A percentile compares a stretch with the other conserved stretches of the same genome.
Evolutionary conservation across 2,329 filamentous ascomycete species (phyloP).

Genomic region (Pseudohalonectria lignicola): DNA sequence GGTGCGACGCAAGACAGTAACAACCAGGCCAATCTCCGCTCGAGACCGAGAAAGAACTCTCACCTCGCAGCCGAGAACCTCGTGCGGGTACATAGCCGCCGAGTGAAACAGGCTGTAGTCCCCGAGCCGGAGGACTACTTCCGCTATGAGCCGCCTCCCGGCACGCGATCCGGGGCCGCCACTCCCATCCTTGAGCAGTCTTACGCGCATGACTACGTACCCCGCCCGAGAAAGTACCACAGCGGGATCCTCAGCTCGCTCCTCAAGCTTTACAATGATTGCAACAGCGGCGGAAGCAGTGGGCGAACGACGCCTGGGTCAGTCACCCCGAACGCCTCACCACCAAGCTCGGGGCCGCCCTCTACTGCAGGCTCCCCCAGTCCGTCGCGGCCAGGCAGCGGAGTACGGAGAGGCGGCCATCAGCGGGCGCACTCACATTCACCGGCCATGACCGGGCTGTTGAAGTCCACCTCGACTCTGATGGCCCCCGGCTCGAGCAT

Average conservation of each 20-base stretch:
- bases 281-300: conserved; percentile 13
- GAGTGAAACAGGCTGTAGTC: conserved; percentile 2
- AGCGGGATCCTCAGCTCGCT: conserved; percentile 65
- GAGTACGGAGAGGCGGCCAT: neutral
- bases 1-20: neutral
- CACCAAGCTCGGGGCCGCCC: neutral
- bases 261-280: conserved; percentile 57
- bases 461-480: conserved; percentile 40
- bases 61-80: conserved; percentile 8
- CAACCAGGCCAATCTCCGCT: neutral
- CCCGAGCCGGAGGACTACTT: conserved; percentile 15
- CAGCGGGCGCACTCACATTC: neutral
- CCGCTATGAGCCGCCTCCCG: conserved; percentile 21
- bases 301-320: conserved; percentile 28
- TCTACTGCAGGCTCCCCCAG: neutral
- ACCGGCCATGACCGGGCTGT: neutral
- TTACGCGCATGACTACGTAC: conserved; percentile 52
- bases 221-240: conserved; percentile 56
- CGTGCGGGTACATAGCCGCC: conserved; percentile 8
- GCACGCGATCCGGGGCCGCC: conserved; percentile 13
- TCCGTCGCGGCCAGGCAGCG: conserved; percentile 1
- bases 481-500: conserved; percentile 18
- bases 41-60: neutral
- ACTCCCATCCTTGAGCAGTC: conserved; percentile 40
- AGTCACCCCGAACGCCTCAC: conserved; percentile 29